These are phyloP conservation scores for Rhizopus delemar DNA, from an alignment of 371 early-diverging fungal species.

Conservation along the genomic window DNA sequence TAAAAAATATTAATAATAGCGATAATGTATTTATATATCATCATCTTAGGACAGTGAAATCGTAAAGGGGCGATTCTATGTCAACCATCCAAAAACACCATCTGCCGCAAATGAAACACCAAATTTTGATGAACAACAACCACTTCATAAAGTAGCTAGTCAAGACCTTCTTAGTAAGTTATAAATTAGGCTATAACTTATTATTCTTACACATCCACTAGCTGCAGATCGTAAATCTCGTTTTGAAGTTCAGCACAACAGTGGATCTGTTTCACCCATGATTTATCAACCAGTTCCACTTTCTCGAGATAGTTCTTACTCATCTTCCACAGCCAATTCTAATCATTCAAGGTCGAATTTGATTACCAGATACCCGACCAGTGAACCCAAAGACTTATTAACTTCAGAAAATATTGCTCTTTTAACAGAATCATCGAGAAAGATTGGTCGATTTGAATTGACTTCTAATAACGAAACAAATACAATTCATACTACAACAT, in stretches of 20 bases:
- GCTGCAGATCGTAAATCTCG: slow-evolving; percentile 19
- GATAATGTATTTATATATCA: slow-evolving; percentile 4
- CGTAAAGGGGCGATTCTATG: slow-evolving; percentile 66
- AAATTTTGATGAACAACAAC: slow-evolving; percentile 5
- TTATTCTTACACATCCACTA: neutral
- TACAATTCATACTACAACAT: neutral
- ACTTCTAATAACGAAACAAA: slow-evolving; percentile 15
- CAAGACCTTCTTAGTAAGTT: slow-evolving; percentile 23
- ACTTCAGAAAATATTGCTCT: slow-evolving; percentile 15
- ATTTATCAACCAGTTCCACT: slow-evolving; percentile 33
- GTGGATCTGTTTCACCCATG: slow-evolving; percentile 14
- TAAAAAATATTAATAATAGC: neutral
- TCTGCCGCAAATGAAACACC: slow-evolving; percentile 5
- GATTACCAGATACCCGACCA: slow-evolving; percentile 25
- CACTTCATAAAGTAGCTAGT: slow-evolving; percentile 21
- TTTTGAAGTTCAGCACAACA: slow-evolving; percentile 24
- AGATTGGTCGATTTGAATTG: slow-evolving; percentile 49
- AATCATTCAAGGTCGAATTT: slow-evolving; percentile 10
- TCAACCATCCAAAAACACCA: slow-evolving; percentile 36
- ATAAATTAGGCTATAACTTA: neutral
- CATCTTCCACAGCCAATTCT: slow-evolving; percentile 30
- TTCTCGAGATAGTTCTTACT: slow-evolving; percentile 44
- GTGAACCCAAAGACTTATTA: slow-evolving; percentile 12
- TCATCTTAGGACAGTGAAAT: slow-evolving; percentile 39
- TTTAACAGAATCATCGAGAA: slow-evolving; percentile 37